Evolutionary conservation across 768 basidiomycete genomes (phyloP).

Genomic region (Pisolithus sp.): DNA sequence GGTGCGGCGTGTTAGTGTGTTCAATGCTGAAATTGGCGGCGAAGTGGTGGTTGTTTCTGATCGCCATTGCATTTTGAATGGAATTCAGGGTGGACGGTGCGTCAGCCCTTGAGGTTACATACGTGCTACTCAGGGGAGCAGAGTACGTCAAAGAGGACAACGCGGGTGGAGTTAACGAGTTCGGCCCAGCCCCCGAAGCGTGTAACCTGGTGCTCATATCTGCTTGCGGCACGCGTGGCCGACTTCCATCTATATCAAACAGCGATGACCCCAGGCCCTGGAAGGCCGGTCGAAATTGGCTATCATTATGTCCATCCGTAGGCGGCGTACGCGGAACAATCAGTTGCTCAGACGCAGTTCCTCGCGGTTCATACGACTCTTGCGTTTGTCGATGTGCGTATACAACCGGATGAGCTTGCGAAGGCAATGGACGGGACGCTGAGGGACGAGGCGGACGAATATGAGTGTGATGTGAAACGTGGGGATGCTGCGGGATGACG

Average conservation of each 20-base stretch:
- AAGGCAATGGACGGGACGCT: neutral
- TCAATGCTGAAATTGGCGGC: neutral
- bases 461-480: neutral
- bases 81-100: neutral
- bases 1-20: neutral
- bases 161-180: neutral
- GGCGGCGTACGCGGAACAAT: slow-evolving; percentile 1
- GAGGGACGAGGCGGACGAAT: neutral
- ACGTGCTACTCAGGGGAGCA: neutral
- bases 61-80: neutral
- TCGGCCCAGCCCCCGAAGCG: neutral
- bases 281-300: neutral
- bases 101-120: neutral
- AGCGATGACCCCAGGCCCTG: neutral
- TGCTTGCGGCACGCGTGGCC: neutral
- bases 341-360: neutral
- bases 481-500: neutral
- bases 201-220: neutral
- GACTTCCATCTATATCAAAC: neutral
- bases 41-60: neutral
- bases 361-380: neutral
- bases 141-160: neutral
- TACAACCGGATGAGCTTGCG: neutral
- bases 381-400: too few species aligned
- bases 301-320: neutral